Evolutionary conservation across 257 asterid genomes (phyloP), one percentile per base, ranked within the genome.

Genomic region (Scutellaria minor): DNA sequence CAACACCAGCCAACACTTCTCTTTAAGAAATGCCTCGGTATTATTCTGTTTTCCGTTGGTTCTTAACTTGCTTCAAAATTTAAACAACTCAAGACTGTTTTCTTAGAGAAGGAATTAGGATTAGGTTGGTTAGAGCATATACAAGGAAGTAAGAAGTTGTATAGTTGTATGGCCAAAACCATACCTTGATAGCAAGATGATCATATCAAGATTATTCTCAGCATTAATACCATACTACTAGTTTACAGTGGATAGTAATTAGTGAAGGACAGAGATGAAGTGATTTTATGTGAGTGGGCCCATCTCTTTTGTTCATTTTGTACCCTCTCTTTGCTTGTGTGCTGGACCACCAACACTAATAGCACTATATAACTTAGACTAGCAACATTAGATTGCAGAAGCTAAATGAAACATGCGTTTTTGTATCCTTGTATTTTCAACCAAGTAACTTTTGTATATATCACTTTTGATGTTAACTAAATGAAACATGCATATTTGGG

Each of bases 21-120:
- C 89, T 82, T 12, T 83, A 81, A 68, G 86, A 86, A 85, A 82
- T 83, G 89, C 89, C 92, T 57, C 84, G 92, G 96, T 90, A 85
- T 22, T 31, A 5, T 10, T 22, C 58, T 42, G 7, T 46, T 27
- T 54, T 6, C 1, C 20, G 13, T 11, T 52, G 35, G 45, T 14
- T 37, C 11, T 6, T 6, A 15, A 2, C 24, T 35, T 15, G 41
- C 51, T 11, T 9, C 5, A 3, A 12, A 47, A 9, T 35, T 44
- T 0, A 14, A 55, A 12, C 53, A 56, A 35, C 14, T 72, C 3
- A 1, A 1, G 35, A 22, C 62, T 47, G 89, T 88, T 87, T 60
- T 73, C 87, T 6, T 76, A 77, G 80, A 62, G 77, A 88, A 72
- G 81, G 79, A 74, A 75, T 74, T 81, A 71, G 73, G 80, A 18